Evolutionary conservation across 2,329 filamentous ascomycete species (phyloP).

Genomic region (Elsinoe necatrix): DNA sequence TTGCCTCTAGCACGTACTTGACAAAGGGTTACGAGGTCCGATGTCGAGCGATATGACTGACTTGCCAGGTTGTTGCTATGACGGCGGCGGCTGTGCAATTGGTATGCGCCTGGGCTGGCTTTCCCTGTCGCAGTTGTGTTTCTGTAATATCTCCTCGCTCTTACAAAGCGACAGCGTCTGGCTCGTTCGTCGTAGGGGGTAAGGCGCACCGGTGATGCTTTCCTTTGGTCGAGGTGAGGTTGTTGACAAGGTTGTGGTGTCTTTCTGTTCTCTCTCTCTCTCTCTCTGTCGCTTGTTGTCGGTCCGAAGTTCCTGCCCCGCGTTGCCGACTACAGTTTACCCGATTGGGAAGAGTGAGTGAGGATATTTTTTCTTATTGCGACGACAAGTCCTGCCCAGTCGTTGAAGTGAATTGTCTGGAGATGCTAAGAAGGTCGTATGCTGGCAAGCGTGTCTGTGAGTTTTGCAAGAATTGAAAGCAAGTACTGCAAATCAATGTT

Average conservation of each 20-base stretch:
- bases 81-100: too few species aligned
- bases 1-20: background rate
- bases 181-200: background rate
- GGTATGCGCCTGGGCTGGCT: too few species aligned
- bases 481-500: background rate
- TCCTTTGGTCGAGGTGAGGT: background rate
- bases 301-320: constrained; percentile 2
- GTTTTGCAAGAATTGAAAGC: background rate
- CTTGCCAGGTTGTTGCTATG: too few species aligned
- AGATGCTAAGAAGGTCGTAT: too few species aligned
- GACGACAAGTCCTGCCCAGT: background rate
- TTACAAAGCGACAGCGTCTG: background rate
- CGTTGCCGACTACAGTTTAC: background rate
- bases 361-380: background rate
- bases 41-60: too few species aligned
- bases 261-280: background rate
- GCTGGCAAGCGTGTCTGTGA: too few species aligned
- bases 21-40: too few species aligned
- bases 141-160: background rate
- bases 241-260: background rate
- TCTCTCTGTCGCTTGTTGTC: background rate
- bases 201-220: background rate
- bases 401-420: too few species aligned
- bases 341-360: constrained; percentile 2
- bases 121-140: too few species aligned